phyloP scores from a whole-genome alignment of 2,329 filamentous ascomycete species.

The Cladophialophora carrionii region DNA sequence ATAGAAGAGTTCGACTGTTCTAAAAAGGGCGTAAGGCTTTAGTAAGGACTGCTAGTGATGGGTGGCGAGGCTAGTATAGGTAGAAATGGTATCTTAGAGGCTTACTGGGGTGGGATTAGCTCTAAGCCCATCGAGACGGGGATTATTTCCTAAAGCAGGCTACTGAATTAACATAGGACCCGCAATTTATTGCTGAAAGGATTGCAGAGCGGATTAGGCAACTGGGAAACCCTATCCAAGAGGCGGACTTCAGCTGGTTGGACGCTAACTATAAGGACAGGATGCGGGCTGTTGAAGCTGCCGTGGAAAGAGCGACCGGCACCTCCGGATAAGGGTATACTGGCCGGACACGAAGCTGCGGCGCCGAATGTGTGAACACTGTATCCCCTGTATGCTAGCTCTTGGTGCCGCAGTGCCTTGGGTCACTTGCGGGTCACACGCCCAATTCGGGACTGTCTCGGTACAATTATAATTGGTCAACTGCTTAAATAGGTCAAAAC shows the following conservation, averaged over 20 bases:
- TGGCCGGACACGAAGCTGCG: neutral
- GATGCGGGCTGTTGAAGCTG: neutral
- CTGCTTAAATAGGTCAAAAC: too few relatives aligned
- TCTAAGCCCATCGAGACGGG: neutral
- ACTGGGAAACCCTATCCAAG: neutral
- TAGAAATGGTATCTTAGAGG: slow-evolving; percentile 1
- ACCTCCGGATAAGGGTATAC: neutral
- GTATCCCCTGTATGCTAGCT: too few relatives aligned
- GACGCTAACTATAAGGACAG: neutral
- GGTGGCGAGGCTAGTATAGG: slow-evolving; percentile 5
- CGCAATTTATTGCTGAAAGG: neutral
- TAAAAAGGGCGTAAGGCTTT: neutral
- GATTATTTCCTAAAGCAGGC: neutral
- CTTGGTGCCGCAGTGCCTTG: too few relatives aligned
- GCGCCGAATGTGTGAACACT: too few relatives aligned
- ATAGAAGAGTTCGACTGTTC: slow-evolving; percentile 4
- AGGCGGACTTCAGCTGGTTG: slow-evolving; percentile 2
- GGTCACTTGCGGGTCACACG: too few relatives aligned
- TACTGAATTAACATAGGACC: neutral
- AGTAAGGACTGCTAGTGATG: neutral
- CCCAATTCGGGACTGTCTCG: too few relatives aligned
- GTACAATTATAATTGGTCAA: too few relatives aligned
- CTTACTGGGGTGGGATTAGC: neutral
- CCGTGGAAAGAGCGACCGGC: neutral
- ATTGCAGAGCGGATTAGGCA: neutral